Percentiles rank a stretch among this genome's conserved stretches.
phyloP scores from a whole-genome alignment of 1,284 basidiomycete genomes.

The Puccinia coronata region DNA sequence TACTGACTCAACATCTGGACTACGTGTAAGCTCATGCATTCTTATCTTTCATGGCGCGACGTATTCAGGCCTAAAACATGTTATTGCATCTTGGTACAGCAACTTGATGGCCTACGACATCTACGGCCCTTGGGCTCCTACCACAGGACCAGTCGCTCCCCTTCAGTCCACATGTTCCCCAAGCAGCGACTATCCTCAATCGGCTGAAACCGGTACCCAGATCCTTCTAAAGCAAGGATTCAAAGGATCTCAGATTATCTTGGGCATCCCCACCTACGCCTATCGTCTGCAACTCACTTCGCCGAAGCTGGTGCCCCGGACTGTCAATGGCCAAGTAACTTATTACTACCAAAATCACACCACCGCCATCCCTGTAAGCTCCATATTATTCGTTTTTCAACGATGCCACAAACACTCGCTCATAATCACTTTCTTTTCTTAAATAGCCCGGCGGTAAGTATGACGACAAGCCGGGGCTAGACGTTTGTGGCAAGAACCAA shows the following conservation, averaged over 20 bases:
- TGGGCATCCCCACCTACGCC: constrained; percentile 36
- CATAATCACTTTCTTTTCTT: too few relatives aligned
- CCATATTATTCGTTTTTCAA: too few relatives aligned
- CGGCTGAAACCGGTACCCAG: constrained; percentile 9
- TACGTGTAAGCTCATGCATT: not conserved
- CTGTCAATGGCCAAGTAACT: not conserved
- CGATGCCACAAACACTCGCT: too few relatives aligned
- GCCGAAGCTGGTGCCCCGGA: not conserved
- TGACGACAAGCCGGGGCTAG: constrained; percentile 29
- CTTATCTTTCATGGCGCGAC: not conserved
- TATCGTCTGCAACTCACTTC: constrained; percentile 17
- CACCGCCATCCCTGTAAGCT: not conserved
- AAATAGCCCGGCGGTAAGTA: constrained; percentile 32
- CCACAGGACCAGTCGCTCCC: constrained; percentile 16
- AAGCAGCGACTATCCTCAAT: not conserved
- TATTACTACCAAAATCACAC: constrained; percentile 43
- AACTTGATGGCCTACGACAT: constrained; percentile 47
- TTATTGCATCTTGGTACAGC: not conserved
- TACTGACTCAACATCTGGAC: constrained; percentile 3
- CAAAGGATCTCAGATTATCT: constrained; percentile 13
- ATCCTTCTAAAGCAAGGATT: constrained; percentile 18
- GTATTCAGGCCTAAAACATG: not conserved
- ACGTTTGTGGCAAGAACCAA: constrained; percentile 20
- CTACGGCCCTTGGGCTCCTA: constrained; percentile 32
- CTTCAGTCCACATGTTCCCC: constrained; percentile 28